Evolutionary conservation across 495 filamentous ascomycete genomes (phyloP).

Genomic region (Penicillium paradoxum): DNA sequence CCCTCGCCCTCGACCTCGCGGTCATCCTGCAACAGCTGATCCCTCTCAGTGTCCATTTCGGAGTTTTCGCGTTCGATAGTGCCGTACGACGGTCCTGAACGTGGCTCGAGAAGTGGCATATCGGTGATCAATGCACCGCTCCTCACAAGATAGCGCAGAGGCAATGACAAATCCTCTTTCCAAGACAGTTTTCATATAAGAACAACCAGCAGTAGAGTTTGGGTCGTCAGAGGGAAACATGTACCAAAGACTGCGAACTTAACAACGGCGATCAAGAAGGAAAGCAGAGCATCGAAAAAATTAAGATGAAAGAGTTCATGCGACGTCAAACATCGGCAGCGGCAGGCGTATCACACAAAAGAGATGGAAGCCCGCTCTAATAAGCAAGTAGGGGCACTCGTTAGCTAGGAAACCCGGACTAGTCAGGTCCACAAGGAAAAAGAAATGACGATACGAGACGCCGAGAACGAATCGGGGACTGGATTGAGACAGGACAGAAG

Average conservation of each 20-base stretch:
- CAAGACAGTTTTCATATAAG: slow-evolving; percentile 25
- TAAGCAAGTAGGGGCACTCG: slow-evolving; percentile 6
- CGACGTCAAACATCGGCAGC: slow-evolving; percentile 7
- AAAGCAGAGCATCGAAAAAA: slow-evolving; percentile 9
- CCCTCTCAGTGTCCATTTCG: slow-evolving; percentile 29
- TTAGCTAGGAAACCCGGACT: slow-evolving; percentile 48
- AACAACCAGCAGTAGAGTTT: not conserved
- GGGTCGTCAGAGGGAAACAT: not conserved
- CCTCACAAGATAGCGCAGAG: slow-evolving; percentile 4
- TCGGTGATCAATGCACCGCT: slow-evolving; percentile 14
- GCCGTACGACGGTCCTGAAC: slow-evolving; percentile 38
- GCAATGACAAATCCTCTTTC: not conserved
- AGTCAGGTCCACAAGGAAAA: slow-evolving; percentile 56
- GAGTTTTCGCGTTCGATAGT: slow-evolving; percentile 27
- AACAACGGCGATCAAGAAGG: slow-evolving; percentile 1
- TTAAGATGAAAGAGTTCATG: slow-evolving; percentile 17
- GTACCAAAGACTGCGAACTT: slow-evolving; percentile 4
- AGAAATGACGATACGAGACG: slow-evolving; percentile 14
- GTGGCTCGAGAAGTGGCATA: slow-evolving; percentile 37
- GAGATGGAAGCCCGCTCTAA: slow-evolving; percentile 12
- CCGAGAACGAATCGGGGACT: slow-evolving; percentile 16
- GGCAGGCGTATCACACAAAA: slow-evolving; percentile 23
- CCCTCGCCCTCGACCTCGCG: slow-evolving; percentile 27
- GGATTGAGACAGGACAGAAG: slow-evolving; percentile 2
- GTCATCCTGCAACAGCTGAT: slow-evolving; percentile 31